Evolutionary conservation across 2,329 filamentous ascomycete species (phyloP).

Genomic region (Alternaria triticimaculans): DNA sequence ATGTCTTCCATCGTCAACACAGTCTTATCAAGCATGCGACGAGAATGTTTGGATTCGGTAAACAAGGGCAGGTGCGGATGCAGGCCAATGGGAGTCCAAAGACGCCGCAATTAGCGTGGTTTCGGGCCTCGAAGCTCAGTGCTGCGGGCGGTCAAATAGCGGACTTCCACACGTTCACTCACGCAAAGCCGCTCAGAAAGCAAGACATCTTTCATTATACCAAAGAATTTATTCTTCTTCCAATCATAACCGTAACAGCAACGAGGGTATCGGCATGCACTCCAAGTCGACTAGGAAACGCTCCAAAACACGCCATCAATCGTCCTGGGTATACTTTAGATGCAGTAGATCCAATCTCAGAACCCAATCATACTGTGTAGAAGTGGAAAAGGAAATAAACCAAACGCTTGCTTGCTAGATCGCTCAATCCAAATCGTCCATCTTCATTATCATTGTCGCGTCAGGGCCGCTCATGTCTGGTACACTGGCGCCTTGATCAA

Average conservation of each 20-base stretch:
- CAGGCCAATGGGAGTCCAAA: slow-evolving; percentile 28
- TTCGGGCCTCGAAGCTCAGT: not conserved
- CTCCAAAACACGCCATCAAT: slow-evolving; percentile 7
- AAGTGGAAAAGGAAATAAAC: slow-evolving; percentile 14
- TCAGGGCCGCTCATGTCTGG: slow-evolving; percentile 35
- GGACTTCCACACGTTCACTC: not conserved
- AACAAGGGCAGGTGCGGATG: slow-evolving; percentile 29
- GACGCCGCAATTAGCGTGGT: slow-evolving; percentile 16
- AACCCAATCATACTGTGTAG: slow-evolving; percentile 12
- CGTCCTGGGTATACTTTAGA: slow-evolving; percentile 24
- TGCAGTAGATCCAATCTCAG: slow-evolving; percentile 16
- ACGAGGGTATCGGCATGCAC: slow-evolving; percentile 46
- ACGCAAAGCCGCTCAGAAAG: not conserved
- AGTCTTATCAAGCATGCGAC: slow-evolving; percentile 7
- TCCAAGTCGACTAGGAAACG: slow-evolving; percentile 20
- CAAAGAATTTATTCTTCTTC: slow-evolving; percentile 5
- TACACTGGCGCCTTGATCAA: slow-evolving; percentile 59
- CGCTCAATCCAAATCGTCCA: slow-evolving; percentile 21
- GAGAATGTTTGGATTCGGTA: slow-evolving; percentile 35
- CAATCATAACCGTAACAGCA: slow-evolving; percentile 33
- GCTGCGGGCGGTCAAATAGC: not conserved
- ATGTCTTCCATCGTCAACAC: slow-evolving; percentile 31
- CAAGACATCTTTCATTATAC: not conserved
- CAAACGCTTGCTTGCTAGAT: slow-evolving; percentile 21
- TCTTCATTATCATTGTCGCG: not conserved